Base-by-base conservation (phyloP, 257 asterid genomes). In the Solanum verrucosum region DNA sequence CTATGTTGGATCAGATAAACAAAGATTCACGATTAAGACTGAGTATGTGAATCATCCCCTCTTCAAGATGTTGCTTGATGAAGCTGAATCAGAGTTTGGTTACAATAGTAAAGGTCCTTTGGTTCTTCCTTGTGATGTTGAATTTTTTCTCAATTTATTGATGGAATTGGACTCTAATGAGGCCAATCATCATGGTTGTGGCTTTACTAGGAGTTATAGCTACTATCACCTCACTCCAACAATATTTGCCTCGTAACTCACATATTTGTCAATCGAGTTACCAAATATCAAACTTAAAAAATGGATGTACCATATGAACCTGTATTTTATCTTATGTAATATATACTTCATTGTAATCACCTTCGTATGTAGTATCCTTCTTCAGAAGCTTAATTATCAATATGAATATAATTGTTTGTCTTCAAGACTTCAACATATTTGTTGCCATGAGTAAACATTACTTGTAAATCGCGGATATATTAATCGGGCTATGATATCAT, bases 21-120 rank as follows among this genome's bases (percentile, higher is more conserved):
- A 89, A n/a, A 88, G 93, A 92, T 94, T 93, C 65, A 89, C 90
- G 88, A 92, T 94, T 60, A 90, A 86, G 60, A 93, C 95, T 0
- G 86, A 88, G 31, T 92, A 91, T 35, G 89, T 93, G 60, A 94
- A 94, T 81, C 95, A 94, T 72, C 95, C 92, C 3, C 91, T 91
- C n/a, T 93, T 94, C 87, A 90, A 89, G 89, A 84, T 67, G 14
- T 49, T 94, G 27, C 94, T 94, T 2, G 98, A 94, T 88, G 95
- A 94, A 89, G 95, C 96, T 4, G 96, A 93, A 88, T 91, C 91
- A 0, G 98, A 93, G 40, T 94, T 90, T 56, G 96, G 96, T 34
- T 91, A 90, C 88, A 89, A 90, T 13, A 81, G 86, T 29, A 91
- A 93, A 5, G 96, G 96, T 21, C 98, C 95, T 7, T 86, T 94